Conservation (phyloP, 257 asterid genomes). For the Solanum paucissectum region DNA sequence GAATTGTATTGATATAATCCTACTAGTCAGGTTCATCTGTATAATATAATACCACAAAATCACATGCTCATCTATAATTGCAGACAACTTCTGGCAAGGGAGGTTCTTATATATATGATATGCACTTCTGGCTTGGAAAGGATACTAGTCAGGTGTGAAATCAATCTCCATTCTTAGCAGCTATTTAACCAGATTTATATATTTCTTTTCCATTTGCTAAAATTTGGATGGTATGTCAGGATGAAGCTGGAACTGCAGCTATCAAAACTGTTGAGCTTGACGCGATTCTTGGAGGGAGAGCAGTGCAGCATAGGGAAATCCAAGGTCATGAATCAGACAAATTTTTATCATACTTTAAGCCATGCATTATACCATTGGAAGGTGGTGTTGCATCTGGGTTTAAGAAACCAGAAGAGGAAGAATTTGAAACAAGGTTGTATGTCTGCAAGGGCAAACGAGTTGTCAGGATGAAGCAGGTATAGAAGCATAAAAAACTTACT, state of each 20-base stretch:
- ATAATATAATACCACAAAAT: not conserved
- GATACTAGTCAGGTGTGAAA: slow-evolving; percentile 86
- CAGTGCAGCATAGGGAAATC: slow-evolving; percentile 90
- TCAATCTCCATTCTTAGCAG: not conserved
- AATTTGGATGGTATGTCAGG: slow-evolving; percentile 25
- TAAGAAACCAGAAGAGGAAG: slow-evolving; percentile 75
- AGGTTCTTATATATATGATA: slow-evolving; percentile 83
- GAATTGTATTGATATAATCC: not conserved
- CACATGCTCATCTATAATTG: not conserved
- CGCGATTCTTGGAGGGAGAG: slow-evolving; percentile 95
- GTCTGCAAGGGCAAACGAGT: slow-evolving; percentile 81
- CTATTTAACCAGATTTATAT: not conserved
- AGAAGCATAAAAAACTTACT: not conserved
- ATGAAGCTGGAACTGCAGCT: slow-evolving; percentile 97
- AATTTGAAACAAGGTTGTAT: slow-evolving; percentile 73
- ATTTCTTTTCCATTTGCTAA: not conserved
- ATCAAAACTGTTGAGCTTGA: slow-evolving; percentile 95
- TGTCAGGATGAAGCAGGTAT: slow-evolving; percentile 83
- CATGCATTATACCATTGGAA: slow-evolving; percentile 89
- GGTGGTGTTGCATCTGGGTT: slow-evolving; percentile 96
- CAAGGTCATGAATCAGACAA: slow-evolving; percentile 93
- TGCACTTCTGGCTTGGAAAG: slow-evolving; percentile 98
- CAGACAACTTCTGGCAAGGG: slow-evolving; percentile 92
- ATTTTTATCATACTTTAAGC: slow-evolving; percentile 85
- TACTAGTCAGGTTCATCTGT: not conserved